Evolutionary conservation across 441 rosid species (phyloP), one percentile per base, ranked within the genome.

Genomic region (Manihot esculenta): DNA sequence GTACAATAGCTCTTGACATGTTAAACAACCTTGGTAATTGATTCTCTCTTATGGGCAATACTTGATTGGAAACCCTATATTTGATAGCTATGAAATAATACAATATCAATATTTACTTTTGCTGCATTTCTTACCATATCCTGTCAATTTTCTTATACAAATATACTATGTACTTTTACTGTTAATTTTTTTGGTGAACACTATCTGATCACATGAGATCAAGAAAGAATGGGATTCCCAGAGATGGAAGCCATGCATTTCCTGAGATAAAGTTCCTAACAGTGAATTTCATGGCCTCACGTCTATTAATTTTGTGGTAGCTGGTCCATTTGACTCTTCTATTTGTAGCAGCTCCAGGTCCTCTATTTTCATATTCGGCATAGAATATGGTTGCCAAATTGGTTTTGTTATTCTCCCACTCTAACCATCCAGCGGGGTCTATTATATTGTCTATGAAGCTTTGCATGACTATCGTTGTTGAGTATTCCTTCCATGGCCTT

Each of bases 351-450:
- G 54, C 17, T 0, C 63, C 72, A 1, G 54, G 51, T 13, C 72
- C 63, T 44, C 72, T 68, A 14, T 55, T 68, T 26, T 56, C 18
- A 26, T 68, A 38, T 15, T 68, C 53, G 0, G 21, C 15, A n/a
- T 68, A 68, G 7, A 9, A 35, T 5, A 68, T 56, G 7, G 33
- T 68, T 7, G 10, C 53, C 7, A 66, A 14, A 13, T 14, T 3
- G 5, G 48, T 61, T 10, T 11, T 8, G 23, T 41, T 23, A 3
- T 47, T 3, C 0, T 6, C 3, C 54, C 51, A 55, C 24, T 41
- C 23, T 4, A 41, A 0, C 72, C 72, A 68, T 15, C 54, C 72
- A 11, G 1, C 1, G 0, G 50, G 50, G 50, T 47, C 50, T 2
- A 47, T 56, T 41, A 68, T 18, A n/a, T 56, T 17, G 10, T 68